A percentile compares a stretch with the other conserved stretches of the same genome.
phyloP scores from a whole-genome alignment of 192 early-diverging fungal species.

The Coemansia sp. region DNA sequence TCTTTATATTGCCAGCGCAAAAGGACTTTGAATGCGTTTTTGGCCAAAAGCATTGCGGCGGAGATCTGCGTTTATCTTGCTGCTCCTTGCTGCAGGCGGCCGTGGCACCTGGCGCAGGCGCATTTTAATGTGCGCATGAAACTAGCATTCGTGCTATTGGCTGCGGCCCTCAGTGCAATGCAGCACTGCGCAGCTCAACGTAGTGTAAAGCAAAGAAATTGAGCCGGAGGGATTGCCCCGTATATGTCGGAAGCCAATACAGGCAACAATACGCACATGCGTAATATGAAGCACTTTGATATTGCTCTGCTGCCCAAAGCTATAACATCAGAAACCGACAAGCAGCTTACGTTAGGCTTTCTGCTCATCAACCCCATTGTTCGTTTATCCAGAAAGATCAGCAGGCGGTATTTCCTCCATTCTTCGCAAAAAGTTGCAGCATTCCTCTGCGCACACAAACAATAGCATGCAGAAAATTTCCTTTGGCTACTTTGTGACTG shows the following conservation, averaged over 20 bases:
- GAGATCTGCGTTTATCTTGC: slow-evolving; percentile 3
- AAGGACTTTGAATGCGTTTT: slow-evolving; percentile 6
- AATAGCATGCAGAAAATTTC: background rate
- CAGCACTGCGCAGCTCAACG: background rate
- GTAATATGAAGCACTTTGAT: background rate
- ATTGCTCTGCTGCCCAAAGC: background rate
- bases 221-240: background rate
- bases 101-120: slow-evolving; percentile 9
- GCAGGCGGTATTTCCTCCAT: background rate
- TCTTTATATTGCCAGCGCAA: background rate
- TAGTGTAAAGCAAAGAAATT: background rate
- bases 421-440: background rate
- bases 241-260: background rate
- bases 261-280: background rate
- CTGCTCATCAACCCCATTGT: background rate
- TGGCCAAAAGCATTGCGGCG: background rate
- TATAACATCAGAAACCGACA: background rate
- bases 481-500: background rate
- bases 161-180: background rate
- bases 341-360: background rate
- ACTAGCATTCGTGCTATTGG: background rate
- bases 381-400: slow-evolving; percentile 1
- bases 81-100: slow-evolving; percentile 4
- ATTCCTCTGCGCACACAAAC: background rate
- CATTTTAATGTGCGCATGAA: background rate